Conservation (phyloP, 495 filamentous ascomycete species). For the Lasiosphaeris hirsuta region DNA sequence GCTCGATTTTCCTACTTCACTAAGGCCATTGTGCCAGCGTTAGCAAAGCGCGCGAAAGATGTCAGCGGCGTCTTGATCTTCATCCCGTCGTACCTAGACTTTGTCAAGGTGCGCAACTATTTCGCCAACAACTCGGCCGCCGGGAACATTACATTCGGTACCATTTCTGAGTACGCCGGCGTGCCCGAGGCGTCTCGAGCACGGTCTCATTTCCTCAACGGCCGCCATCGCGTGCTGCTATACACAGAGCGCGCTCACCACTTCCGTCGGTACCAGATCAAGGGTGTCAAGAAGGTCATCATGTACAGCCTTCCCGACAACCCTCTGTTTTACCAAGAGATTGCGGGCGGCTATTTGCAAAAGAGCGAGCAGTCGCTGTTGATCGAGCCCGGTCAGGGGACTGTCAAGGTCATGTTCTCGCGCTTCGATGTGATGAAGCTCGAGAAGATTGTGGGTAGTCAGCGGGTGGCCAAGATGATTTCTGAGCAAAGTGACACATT, state of each 20-base stretch:
- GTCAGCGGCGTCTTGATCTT: slow-evolving; percentile 70
- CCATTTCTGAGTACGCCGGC: slow-evolving; percentile 83
- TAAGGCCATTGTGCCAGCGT: slow-evolving; percentile 67
- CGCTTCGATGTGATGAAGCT: slow-evolving; percentile 84
- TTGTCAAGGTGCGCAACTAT: slow-evolving; percentile 87
- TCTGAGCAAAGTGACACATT: slow-evolving; percentile 83
- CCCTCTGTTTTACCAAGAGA: slow-evolving; percentile 80
- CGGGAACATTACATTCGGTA: slow-evolving; percentile 70
- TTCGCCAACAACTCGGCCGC: slow-evolving; percentile 71
- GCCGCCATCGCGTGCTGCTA: slow-evolving; percentile 75
- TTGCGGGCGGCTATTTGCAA: slow-evolving; percentile 67
- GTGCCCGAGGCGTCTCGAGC: slow-evolving; percentile 73
- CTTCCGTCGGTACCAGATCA: slow-evolving; percentile 77
- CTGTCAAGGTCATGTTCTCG: slow-evolving; percentile 73
- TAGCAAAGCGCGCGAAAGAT: slow-evolving; percentile 57
- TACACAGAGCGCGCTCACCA: slow-evolving; percentile 95
- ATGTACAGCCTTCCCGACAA: slow-evolving; percentile 91
- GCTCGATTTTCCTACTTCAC: slow-evolving; percentile 90
- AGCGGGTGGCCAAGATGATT: slow-evolving; percentile 72
- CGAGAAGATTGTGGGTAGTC: slow-evolving; percentile 81
- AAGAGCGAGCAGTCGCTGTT: slow-evolving; percentile 52
- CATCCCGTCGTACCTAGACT: slow-evolving; percentile 90
- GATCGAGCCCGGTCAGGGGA: slow-evolving; percentile 49
- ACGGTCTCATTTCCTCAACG: slow-evolving; percentile 79
- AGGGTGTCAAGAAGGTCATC: slow-evolving; percentile 73